Percentiles rank a stretch among this genome's conserved stretches.
These are phyloP conservation scores for Akanthomyces lecanii DNA, from an alignment of 2,329 filamentous ascomycete species.

Conservation along the genomic window DNA sequence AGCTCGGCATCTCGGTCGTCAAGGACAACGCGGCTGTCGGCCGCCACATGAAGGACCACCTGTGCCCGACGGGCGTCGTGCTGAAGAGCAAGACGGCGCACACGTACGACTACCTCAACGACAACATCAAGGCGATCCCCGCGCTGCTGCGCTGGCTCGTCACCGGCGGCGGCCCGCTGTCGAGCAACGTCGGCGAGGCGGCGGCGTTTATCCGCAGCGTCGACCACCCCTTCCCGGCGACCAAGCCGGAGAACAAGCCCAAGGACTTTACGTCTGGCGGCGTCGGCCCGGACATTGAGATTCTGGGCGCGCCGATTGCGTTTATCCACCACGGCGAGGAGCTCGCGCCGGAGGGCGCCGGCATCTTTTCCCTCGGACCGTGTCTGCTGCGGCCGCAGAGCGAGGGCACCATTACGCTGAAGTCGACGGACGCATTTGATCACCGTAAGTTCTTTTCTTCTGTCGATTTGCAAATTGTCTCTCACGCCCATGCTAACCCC, in stretches of 20 bases:
- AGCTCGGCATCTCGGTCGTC: constrained; percentile 46
- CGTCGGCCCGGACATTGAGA: constrained; percentile 20
- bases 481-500: background rate
- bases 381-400: constrained; percentile 20
- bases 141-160: constrained; percentile 20
- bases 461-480: too few relatives aligned
- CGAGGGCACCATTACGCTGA: constrained; percentile 19
- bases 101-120: constrained; percentile 20
- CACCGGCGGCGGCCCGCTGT: constrained; percentile 20
- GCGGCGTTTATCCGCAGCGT: constrained; percentile 20
- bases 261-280: constrained; percentile 20
- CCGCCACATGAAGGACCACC: constrained; percentile 40
- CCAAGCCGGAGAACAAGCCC: constrained; percentile 12
- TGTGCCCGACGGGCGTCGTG: constrained; percentile 17
- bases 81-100: constrained; percentile 19
- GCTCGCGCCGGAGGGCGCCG: background rate
- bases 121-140: constrained; percentile 19
- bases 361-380: constrained; percentile 17
- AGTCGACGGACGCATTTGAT: constrained; percentile 19
- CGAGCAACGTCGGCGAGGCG: constrained; percentile 21
- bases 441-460: constrained; percentile 18
- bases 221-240: constrained; percentile 16
- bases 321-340: constrained; percentile 23
- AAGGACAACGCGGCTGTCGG: constrained; percentile 59
- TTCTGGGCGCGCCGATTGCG: constrained; percentile 19